phyloP scores from a whole-genome alignment of 2,329 filamentous ascomycete species.

The Aspergillus awamori region DNA sequence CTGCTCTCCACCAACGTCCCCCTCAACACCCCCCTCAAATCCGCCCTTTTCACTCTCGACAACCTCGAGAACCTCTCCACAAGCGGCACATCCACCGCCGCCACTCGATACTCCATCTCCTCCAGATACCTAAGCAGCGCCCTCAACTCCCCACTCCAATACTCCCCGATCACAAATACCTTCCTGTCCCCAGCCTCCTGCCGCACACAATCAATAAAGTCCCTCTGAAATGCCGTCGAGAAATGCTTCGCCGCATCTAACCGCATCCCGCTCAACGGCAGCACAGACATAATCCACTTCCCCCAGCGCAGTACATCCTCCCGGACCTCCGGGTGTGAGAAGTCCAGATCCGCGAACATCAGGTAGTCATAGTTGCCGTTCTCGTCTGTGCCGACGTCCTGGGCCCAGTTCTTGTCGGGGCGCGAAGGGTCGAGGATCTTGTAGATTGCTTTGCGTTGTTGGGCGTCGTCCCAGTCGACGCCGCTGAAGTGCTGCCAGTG shows the following conservation, averaged over 20 bases:
- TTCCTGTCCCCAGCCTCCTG: conserved; percentile 52
- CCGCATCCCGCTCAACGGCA: conserved; percentile 67
- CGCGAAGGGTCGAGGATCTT: conserved; percentile 58
- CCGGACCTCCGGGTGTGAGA: conserved; percentile 64
- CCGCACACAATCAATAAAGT: conserved; percentile 64
- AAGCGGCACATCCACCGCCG: conserved; percentile 69
- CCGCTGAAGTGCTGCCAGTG: conserved; percentile 69
- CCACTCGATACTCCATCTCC: conserved; percentile 60
- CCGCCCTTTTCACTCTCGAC: conserved; percentile 59
- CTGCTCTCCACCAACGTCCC: conserved; percentile 58
- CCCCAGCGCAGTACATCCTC: conserved; percentile 69
- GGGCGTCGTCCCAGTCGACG: conserved; percentile 65
- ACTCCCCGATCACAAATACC: conserved; percentile 71
- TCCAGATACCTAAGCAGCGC: conserved; percentile 62
- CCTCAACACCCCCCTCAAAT: conserved; percentile 67
- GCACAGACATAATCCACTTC: conserved; percentile 64
- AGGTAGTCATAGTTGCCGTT: conserved; percentile 70
- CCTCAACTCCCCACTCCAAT: conserved; percentile 63
- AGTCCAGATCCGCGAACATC: conserved; percentile 74
- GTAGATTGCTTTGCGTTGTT: conserved; percentile 64
- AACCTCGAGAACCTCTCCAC: conserved; percentile 58
- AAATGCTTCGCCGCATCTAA: conserved; percentile 76
- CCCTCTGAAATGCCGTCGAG: conserved; percentile 65
- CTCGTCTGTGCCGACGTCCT: conserved; percentile 60
- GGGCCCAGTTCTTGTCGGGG: conserved; percentile 59